Base-by-base conservation (phyloP, 1,284 basidiomycete species). In the Neonothopanus nambi region DNA sequence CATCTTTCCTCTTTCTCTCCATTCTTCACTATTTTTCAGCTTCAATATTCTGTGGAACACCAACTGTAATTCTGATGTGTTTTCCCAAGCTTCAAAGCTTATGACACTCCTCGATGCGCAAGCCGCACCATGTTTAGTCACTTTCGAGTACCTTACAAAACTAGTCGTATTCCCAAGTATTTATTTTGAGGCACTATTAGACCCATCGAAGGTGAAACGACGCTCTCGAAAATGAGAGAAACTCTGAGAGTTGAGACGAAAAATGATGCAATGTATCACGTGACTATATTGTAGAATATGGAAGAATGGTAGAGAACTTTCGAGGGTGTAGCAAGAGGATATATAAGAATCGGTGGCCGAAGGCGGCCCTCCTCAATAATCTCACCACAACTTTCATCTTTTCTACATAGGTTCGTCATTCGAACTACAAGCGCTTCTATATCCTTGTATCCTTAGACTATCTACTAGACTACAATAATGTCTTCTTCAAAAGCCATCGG, bases 401-500 rank as follows among this genome's bases (percentile, higher is more conserved):
- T 33, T 3, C 30, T 40, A 40, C 3, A 8, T 40, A 40, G 38
- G 17, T 40, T 40, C 38, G 17, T 40, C 38, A 13, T n/a, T 33
- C 13, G 2, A 2, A 40, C 8, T 40, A 8, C 21, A 40, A 3
- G 38, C 38, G 17, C 13, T 40, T 3, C 38, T 9, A 12, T 6
- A n/a, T 40, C 17, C 13, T 18, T 23, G 21, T 6, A 40, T 40
- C 38, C 17, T 18, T 40, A 18, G 38, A 40, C 11, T 2, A 40
- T 23, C 38, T 11, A 33, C 8, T 33, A 33, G 30, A 33, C 30
- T 11, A 8, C 30, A 33, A 60, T 57, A 56, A 77, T 84, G 79
- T 72, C 83, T 59, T 73, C 77, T 23, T 76, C 81, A 70, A 95
- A 95, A 85, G 93, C 93, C 63, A 85, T 95, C 72, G 94, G 93